Evolutionary conservation across 106 monocot species (phyloP), one percentile per base, ranked within the genome.

Genomic region (Allium sativum): DNA sequence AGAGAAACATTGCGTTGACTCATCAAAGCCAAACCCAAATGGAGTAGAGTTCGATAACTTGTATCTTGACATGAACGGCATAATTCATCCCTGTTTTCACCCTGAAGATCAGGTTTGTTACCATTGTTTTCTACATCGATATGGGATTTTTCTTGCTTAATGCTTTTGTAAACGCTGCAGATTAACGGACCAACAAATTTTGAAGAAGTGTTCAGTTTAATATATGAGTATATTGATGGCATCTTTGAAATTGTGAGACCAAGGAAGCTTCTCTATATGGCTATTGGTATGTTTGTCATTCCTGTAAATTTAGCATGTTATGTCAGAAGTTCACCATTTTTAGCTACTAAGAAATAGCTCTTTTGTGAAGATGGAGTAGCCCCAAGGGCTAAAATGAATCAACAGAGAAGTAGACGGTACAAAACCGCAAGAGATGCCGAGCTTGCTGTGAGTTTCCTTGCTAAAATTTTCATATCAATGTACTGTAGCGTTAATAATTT

Each of bases 41-140:
- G 81, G 65, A 6, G 19, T 72, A 0, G 78, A 75, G 57, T 81
- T 72, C 47, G 74, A 81, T 54, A 85, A 85, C 45, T 68, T 85
- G 12, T 85, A 81, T 58, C 78, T 85, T 18, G 85, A 85, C 60
- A 72, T 81, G 68, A 85, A 85, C 20, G 81, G 81, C 10, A 85
- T 85, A 67, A 75, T 85, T 43, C 81, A 85, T 62, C 85, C 81
- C 15, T 85, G 85, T 56, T 81, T 85, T 65, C 81, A 81, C 45
- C 81, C 81, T 13, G 77, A 84, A 21, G 70, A 13, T 12, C 12
- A 16, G 51, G 12, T 52, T 52, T 52, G 51, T 52, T 52, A 13
- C 51, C 16, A 13, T 3, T 52, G 51, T 52, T 13, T 13, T 52
- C 12, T 52, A 52, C 16, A 6, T 12, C 3, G 12, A 13, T 13